phyloP scores from a whole-genome alignment of 2,329 filamentous ascomycete species.

The Aspergillus thermomutatus region DNA sequence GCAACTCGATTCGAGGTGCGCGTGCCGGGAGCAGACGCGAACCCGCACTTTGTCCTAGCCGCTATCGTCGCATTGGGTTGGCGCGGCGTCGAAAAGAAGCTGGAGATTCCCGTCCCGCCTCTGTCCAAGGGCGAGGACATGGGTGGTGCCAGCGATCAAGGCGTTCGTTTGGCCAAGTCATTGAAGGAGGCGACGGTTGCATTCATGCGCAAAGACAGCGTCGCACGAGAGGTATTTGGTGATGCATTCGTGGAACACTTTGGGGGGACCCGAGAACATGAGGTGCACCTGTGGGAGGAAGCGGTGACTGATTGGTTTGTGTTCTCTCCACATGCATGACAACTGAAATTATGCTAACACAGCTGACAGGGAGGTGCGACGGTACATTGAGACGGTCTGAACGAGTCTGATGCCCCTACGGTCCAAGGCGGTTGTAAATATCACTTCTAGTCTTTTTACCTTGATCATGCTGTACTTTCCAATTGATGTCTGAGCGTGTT shows the following conservation, averaged over 20 bases:
- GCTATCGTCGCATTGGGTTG: conserved; percentile 85
- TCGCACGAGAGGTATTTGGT: conserved; percentile 91
- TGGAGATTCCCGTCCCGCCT: conserved; percentile 77
- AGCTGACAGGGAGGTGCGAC: conserved; percentile 63
- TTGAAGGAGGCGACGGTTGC: conserved; percentile 77
- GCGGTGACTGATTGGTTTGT: conserved; percentile 94
- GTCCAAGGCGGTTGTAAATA: background rate
- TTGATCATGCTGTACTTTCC: background rate
- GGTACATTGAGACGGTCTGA: conserved; percentile 74
- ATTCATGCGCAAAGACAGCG: conserved; percentile 73
- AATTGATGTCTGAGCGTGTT: background rate
- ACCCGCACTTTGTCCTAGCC: conserved; percentile 81
- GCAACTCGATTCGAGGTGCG: conserved; percentile 91
- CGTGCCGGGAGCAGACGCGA: conserved; percentile 90
- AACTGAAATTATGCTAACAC: conserved; percentile 15
- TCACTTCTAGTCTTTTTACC: background rate
- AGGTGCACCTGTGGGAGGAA: conserved; percentile 87
- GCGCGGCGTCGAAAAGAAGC: conserved; percentile 87
- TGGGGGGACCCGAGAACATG: conserved; percentile 87
- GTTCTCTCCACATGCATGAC: background rate
- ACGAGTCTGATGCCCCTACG: background rate
- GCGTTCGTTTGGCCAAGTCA: conserved; percentile 75
- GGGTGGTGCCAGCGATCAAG: conserved; percentile 67
- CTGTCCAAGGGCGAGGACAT: conserved; percentile 82
- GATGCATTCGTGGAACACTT: conserved; percentile 96